A percentile compares a stretch with the other conserved stretches of the same genome.
Conservation (phyloP, 1,284 basidiomycete genomes). For the Sanghuangporus baumii region DNA sequence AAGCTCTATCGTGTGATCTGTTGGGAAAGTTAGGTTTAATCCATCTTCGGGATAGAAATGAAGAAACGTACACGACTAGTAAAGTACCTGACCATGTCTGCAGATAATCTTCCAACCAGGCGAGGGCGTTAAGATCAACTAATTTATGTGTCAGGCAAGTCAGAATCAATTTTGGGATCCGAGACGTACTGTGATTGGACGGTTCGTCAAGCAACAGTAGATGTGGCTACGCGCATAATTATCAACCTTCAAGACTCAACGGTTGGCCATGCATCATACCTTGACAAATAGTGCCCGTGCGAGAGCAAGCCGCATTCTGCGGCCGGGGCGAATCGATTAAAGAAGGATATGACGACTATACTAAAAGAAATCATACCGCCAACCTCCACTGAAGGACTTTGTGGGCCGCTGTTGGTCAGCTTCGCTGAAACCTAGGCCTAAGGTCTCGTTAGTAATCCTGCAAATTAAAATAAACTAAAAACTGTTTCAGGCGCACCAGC, state of each 20-base stretch:
- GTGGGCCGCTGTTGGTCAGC: conserved; percentile 81
- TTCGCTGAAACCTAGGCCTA: conserved; percentile 87
- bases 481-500: conserved; percentile 50
- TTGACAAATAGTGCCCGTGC: conserved; percentile 94
- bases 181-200: conserved; percentile 83
- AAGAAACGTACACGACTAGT: conserved; percentile 75
- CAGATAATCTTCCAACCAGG: conserved; percentile 92
- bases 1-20: conserved; percentile 96
- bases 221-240: conserved; percentile 44
- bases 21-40: conserved; percentile 9
- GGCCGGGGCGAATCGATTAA: not conserved
- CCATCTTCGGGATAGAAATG: not conserved
- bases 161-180: not conserved
- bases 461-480: not conserved
- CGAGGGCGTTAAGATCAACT: conserved; percentile 80
- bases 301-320: conserved; percentile 77
- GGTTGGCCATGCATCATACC: conserved; percentile 33
- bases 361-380: conserved; percentile 51
- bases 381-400: conserved; percentile 94
- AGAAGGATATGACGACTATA: not conserved
- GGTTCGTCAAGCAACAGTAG: conserved; percentile 91
- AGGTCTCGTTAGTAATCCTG: not conserved
- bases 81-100: conserved; percentile 95
- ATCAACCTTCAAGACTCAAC: conserved; percentile 3
- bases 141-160: conserved; percentile 6